phyloP scores from a whole-genome alignment of 2,329 filamentous ascomycete genomes.

The Zopfia rhizophila region DNA sequence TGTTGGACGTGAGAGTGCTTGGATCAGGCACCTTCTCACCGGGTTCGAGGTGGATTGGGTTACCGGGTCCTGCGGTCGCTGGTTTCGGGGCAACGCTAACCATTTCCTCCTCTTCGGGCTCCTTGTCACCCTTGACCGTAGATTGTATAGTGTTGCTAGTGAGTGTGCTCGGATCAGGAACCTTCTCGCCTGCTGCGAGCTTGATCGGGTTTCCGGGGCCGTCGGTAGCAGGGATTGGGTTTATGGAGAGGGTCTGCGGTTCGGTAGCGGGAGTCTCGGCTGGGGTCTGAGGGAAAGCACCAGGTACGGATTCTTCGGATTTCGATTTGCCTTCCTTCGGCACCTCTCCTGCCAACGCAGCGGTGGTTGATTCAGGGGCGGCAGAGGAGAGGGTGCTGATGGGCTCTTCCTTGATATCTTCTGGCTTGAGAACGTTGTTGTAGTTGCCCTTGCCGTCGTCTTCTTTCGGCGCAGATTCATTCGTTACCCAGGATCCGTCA shows the following conservation, averaged over 20 bases:
- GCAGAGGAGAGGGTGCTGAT: slow-evolving; percentile 72
- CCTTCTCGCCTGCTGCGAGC: slow-evolving; percentile 80
- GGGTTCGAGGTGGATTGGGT: slow-evolving; percentile 81
- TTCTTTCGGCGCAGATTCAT: slow-evolving; percentile 83
- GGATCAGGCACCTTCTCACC: slow-evolving; percentile 82
- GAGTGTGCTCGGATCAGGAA: slow-evolving; percentile 74
- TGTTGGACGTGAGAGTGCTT: slow-evolving; percentile 71
- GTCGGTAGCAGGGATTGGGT: slow-evolving; percentile 68
- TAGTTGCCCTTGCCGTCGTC: slow-evolving; percentile 84
- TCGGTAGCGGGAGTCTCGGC: slow-evolving; percentile 57
- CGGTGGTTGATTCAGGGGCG: slow-evolving; percentile 76
- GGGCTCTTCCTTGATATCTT: slow-evolving; percentile 70
- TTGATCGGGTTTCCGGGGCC: slow-evolving; percentile 80
- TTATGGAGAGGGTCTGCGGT: slow-evolving; percentile 62
- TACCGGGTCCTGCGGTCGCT: slow-evolving; percentile 69
- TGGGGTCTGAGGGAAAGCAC: slow-evolving; percentile 79
- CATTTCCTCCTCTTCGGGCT: slow-evolving; percentile 47
- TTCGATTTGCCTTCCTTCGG: slow-evolving; percentile 64
- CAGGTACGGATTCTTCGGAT: slow-evolving; percentile 63
- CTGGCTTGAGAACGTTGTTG: slow-evolving; percentile 88
- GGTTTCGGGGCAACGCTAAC: slow-evolving; percentile 70
- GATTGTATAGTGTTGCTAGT: slow-evolving; percentile 77
- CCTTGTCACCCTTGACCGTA: slow-evolving; percentile 52
- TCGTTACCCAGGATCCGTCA: slow-evolving; percentile 88
- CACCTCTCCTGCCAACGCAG: slow-evolving; percentile 73